Evolutionary conservation across 2,329 filamentous ascomycete species (phyloP).

Genomic region (Tolypocladium nubicola): DNA sequence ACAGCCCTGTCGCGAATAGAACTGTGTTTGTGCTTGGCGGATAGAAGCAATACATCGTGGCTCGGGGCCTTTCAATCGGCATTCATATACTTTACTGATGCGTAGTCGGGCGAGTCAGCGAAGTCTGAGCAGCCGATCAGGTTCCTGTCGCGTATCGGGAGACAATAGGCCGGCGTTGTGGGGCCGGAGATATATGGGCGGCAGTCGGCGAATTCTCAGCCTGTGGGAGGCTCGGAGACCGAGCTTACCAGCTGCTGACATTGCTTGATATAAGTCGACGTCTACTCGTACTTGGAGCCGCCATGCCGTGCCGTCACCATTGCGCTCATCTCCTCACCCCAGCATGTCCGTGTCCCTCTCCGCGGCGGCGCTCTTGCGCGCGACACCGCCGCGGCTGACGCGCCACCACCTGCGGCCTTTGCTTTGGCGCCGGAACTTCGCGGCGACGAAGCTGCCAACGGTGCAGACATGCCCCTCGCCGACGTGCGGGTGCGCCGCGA

Average conservation of each 20-base stretch:
- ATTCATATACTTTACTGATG: not conserved
- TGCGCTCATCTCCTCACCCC: not conserved
- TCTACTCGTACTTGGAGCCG: not conserved
- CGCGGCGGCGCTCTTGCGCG: not conserved
- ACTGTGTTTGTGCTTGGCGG: not conserved
- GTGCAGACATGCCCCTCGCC: slow-evolving; percentile 58
- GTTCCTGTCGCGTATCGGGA: not conserved
- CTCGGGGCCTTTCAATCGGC: not conserved
- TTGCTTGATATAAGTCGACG: not conserved
- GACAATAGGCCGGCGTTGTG: not conserved
- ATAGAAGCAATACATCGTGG: not conserved
- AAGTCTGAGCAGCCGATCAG: no score
- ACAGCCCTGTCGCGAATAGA: not conserved
- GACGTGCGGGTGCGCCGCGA: slow-evolving; percentile 64
- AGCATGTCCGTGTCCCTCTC: not conserved
- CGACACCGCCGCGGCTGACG: not conserved
- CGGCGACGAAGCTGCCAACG: slow-evolving; percentile 26
- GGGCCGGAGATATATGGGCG: not conserved
- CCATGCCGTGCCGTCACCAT: not conserved
- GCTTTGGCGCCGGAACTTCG: slow-evolving; percentile 1
- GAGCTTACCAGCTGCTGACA: slow-evolving; percentile 6
- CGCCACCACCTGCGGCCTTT: slow-evolving; percentile 4
- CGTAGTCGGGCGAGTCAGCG: no score
- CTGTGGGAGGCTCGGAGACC: slow-evolving; percentile 10
- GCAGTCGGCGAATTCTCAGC: not conserved